A percentile compares a stretch with the other conserved stretches of the same genome.
phyloP scores from a whole-genome alignment of 768 basidiomycete species.

The Pleurotus djamor region DNA sequence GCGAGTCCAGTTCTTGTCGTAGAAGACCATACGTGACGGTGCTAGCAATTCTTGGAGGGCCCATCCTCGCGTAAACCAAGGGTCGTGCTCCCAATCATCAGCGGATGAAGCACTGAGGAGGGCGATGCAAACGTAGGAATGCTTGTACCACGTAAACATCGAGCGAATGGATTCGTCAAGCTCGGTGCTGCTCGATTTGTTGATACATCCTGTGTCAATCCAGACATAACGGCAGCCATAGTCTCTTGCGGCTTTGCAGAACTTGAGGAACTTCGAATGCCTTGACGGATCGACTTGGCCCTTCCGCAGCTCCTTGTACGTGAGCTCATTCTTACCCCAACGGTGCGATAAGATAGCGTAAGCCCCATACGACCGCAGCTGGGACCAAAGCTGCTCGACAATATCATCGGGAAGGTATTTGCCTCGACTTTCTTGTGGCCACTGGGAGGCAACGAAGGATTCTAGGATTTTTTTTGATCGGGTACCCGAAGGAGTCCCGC shows the following conservation, averaged over 20 bases:
- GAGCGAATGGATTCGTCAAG: conserved; percentile 1
- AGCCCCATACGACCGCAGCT: not conserved
- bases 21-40: not conserved
- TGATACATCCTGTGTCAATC: not conserved
- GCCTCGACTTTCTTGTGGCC: no score
- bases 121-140: not conserved
- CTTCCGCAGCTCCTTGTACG: not conserved
- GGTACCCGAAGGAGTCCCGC: no score
- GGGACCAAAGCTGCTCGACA: not conserved
- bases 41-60: not conserved
- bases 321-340: not conserved
- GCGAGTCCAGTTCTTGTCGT: not conserved
- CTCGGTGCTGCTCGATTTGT: not conserved
- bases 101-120: not conserved
- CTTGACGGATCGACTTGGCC: not conserved
- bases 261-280: not conserved
- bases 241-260: not conserved
- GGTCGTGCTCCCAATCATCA: no score
- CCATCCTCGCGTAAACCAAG: not conserved
- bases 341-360: conserved; percentile 3
- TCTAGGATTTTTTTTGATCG: no score
- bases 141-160: conserved; percentile 1
- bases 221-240: not conserved
- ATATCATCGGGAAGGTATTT: not conserved
- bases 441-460: no score